Evolutionary conservation across 2,329 filamentous ascomycete species (phyloP).

Genomic region (Cladosporium sp.): DNA sequence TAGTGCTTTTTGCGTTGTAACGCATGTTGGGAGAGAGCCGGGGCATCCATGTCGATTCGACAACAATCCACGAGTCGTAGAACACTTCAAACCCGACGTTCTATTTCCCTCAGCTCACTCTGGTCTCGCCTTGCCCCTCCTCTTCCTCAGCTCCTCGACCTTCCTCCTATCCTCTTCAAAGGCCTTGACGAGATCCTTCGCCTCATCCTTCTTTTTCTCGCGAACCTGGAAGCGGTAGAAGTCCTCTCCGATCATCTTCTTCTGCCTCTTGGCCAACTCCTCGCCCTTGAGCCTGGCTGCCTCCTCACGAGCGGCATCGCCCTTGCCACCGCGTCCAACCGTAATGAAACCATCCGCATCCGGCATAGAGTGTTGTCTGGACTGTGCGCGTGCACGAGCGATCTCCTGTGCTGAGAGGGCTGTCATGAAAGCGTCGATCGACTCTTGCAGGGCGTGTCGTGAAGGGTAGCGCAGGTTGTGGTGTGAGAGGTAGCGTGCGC

Average conservation of each 20-base stretch:
- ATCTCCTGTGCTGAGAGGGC: slow-evolving; percentile 67
- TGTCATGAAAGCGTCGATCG: slow-evolving; percentile 81
- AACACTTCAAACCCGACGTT: not conserved
- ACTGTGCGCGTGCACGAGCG: slow-evolving; percentile 58
- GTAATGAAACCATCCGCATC: slow-evolving; percentile 96
- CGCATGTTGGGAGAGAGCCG: no score
- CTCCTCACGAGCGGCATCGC: slow-evolving; percentile 68
- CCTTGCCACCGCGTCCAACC: slow-evolving; percentile 71
- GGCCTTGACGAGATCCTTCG: slow-evolving; percentile 62
- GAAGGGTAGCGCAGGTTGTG: slow-evolving; percentile 68
- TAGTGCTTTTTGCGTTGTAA: no score
- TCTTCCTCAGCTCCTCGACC: slow-evolving; percentile 66
- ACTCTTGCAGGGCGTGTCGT: slow-evolving; percentile 60
- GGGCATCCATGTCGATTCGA: no score
- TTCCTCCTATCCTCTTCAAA: slow-evolving; percentile 75
- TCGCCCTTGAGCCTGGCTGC: slow-evolving; percentile 61
- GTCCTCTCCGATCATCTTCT: slow-evolving; percentile 60
- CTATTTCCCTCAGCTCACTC: slow-evolving; percentile 12
- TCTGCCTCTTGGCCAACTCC: slow-evolving; percentile 59
- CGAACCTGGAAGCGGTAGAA: slow-evolving; percentile 83
- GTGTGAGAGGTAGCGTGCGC: slow-evolving; percentile 55
- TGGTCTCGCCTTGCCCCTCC: slow-evolving; percentile 57
- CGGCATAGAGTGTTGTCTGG: slow-evolving; percentile 68
- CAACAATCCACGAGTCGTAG: no score
- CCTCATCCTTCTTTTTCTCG: slow-evolving; percentile 72